A percentile compares a stretch with the other conserved stretches of the same genome.
These are phyloP conservation scores for Rhizoclosmatium sp. DNA, from an alignment of 192 early-diverging fungal species.

Conservation along the genomic window DNA sequence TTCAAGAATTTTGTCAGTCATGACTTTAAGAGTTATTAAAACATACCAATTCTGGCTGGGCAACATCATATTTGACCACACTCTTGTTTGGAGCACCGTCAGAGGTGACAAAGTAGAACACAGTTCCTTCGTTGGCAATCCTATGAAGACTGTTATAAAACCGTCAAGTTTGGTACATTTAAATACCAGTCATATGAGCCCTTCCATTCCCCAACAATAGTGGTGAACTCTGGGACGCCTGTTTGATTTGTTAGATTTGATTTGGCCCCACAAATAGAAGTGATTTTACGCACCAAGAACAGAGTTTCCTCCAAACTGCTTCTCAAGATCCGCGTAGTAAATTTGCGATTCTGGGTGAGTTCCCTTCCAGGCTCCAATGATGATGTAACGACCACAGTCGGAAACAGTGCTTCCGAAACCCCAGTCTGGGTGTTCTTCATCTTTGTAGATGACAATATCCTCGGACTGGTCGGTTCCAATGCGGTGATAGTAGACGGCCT, in stretches of 20 bases:
- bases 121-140: slow-evolving; percentile 63
- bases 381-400: slow-evolving; percentile 53
- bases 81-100: slow-evolving; percentile 65
- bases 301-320: slow-evolving; percentile 42
- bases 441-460: slow-evolving; percentile 50
- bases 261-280: too few species aligned
- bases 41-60: neutral
- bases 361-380: slow-evolving; percentile 54
- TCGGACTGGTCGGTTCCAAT: slow-evolving; percentile 65
- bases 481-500: slow-evolving; percentile 47
- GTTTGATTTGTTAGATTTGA: neutral
- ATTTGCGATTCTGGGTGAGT: slow-evolving; percentile 58
- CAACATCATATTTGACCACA: slow-evolving; percentile 69
- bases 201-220: slow-evolving; percentile 61
- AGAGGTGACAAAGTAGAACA: slow-evolving; percentile 70
- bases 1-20: slow-evolving; percentile 51
- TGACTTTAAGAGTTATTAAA: neutral
- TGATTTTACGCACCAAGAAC: neutral
- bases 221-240: slow-evolving; percentile 22
- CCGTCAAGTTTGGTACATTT: too few species aligned
- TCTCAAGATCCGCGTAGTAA: slow-evolving; percentile 46
- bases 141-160: slow-evolving; percentile 28
- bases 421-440: slow-evolving; percentile 30
- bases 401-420: slow-evolving; percentile 8
- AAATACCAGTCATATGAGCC: slow-evolving; percentile 5